Evolutionary conservation across 2,329 filamentous ascomycete species (phyloP), one percentile per base, ranked within the genome.

Genomic region (Cryphonectria radicalis): DNA sequence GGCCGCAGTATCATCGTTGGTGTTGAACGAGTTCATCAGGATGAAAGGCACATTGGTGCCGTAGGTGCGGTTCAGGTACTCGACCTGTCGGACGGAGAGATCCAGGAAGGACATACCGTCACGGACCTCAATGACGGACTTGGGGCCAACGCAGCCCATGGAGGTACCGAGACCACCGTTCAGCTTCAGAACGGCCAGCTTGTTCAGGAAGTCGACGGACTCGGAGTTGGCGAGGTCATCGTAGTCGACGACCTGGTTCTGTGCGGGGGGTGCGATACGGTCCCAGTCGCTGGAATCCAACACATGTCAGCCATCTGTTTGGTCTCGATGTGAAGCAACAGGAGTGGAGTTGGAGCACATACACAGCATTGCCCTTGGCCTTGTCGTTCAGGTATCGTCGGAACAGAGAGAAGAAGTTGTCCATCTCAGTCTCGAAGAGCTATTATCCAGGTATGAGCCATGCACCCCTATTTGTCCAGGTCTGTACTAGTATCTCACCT

Each of bases 11-110:
- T 99, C 96, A 79, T 95, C 90, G 82, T 99, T 95, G 81, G 96
- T 99, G 90, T 99, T 99, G 93, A 99, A 99, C 70, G 96, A 98
- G 91, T 99, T 99, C 96, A 99, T 99, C 78, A 99, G 91, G 77
- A 99, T 91, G 84, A 99, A 98, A 65, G 96, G 96, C 46, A 99
- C 96, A 81, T 98, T 98, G 83, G 97, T 94, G 78, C 92, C 90
- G 87, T 98, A 98, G 75, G 94, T 98, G 83, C 95, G 93, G 92
- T 99, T 99, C 77, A 99, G 92, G 88, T 94, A 97, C 87, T 99
- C 96, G 81, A 99, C 97, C 88, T 99, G 96, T 79, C 96, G 93
- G 78, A 99, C 96, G 28, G 96, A 98, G 78, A 99, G 89, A 85
- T 99, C 96, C 77, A 99, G 89, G 91, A 99, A 99, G 78, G 96